Percentiles rank a stretch among this genome's conserved stretches.
phyloP scores from a whole-genome alignment of 2,329 filamentous ascomycete species.

The Keithomyces neogunnii region DNA sequence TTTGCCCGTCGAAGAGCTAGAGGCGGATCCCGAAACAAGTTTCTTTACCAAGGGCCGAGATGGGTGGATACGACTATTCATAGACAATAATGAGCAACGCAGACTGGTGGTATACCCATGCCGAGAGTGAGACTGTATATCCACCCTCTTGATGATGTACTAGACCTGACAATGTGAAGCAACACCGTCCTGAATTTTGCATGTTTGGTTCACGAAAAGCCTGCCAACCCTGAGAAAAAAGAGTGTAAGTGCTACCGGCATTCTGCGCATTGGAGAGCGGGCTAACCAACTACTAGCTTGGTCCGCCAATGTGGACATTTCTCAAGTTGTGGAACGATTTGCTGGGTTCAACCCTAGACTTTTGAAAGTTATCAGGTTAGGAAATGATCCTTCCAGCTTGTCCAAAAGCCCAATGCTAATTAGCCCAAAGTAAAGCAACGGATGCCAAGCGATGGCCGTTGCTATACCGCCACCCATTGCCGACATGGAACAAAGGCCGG shows the following conservation, averaged over 20 bases:
- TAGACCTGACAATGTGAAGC: constrained; percentile 8
- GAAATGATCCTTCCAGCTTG: neutral
- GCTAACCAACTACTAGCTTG: constrained; percentile 15
- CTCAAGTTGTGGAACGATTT: constrained; percentile 19
- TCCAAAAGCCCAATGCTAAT: neutral
- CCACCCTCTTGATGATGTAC: neutral
- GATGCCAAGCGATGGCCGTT: constrained; percentile 27
- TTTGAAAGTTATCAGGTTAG: constrained; percentile 18
- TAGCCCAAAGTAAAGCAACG: constrained; percentile 20
- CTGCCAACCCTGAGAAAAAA: constrained; percentile 8
- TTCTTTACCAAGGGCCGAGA: constrained; percentile 20
- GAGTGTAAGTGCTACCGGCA: constrained; percentile 11
- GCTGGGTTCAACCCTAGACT: constrained; percentile 18
- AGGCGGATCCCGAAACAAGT: constrained; percentile 21
- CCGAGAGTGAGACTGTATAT: constrained; percentile 14
- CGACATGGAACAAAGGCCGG: constrained; percentile 22
- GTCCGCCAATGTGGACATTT: constrained; percentile 21
- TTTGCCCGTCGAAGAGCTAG: constrained; percentile 19
- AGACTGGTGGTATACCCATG: constrained; percentile 25
- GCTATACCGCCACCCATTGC: constrained; percentile 23
- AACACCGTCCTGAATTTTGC: constrained; percentile 27
- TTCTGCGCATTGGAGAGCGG: neutral
- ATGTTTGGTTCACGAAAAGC: constrained; percentile 19
- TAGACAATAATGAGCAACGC: constrained; percentile 13
- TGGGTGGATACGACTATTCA: constrained; percentile 17